Evolutionary conservation across 352 stramenopile species (phyloP), one percentile per base, ranked within the genome.

Genomic region (Globisporangium rhizosaccharum): DNA sequence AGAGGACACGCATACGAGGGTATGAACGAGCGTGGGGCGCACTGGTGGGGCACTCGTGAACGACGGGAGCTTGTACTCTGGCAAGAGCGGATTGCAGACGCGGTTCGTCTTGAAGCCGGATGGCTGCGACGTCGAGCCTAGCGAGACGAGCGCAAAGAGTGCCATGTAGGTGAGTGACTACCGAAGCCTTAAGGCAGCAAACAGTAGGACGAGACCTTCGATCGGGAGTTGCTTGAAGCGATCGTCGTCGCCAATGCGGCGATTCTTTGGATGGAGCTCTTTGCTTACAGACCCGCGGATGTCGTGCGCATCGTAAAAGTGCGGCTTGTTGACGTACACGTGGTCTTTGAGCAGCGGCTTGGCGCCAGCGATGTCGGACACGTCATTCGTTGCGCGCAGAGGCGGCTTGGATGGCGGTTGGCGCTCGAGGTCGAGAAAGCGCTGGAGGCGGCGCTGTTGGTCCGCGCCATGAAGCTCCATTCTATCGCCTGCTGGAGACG

Each of bases 141-240:
- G n/a, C 12, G 12, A 51, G 25, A 14, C 18, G 14, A 47, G 41
- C 7, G 7, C 41, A n/a, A 1, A 15, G 41, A n/a, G 12, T 14
- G 12, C 4, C 17, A 14, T 47, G 3, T 20, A n/a, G 2, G 10
- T 10, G 41, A 8, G 41, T 20, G 41, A 9, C 15, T 46, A n/a
- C 17, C 6, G 12, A 15, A 8, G 3, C 41, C 5, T 47, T 47
- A 12, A 4, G 8, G 46, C 23, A 10, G 17, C n/a, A 20, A 42
- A 15, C 10, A 53, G 12, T 42, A 1, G 9, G 23, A 28, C 26
- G 14, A 23, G 33, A 62, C 78, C 78, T 54, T 90, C 78, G 45
- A 90, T 88, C 0, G 74, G 81, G 2, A 88, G 67, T 61, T 90
- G 78, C 63, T 78, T 79, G 67, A 85, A 90, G 45, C 71, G 76